Percentiles rank a stretch among this genome's conserved stretches.
Conservation (phyloP, 495 filamentous ascomycete genomes). For the Choiromyces venosus region DNA sequence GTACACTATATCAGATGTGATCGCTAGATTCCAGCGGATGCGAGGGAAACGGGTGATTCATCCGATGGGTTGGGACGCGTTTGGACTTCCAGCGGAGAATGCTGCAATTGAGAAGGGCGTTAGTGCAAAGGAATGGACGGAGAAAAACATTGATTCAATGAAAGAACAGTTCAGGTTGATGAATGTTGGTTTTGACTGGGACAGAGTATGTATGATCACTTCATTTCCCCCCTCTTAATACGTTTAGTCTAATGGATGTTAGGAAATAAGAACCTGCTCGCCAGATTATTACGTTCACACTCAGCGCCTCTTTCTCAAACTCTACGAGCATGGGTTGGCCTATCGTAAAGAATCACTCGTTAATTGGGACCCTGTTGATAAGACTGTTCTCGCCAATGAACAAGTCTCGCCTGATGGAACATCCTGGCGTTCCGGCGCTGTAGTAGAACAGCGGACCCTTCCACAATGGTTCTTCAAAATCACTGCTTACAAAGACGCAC, state of each 20-base stretch:
- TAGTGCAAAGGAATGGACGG: constrained; percentile 73
- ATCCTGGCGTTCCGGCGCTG: constrained; percentile 83
- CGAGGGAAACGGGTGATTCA: constrained; percentile 70
- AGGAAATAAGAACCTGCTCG: constrained; percentile 80
- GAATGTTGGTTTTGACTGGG: constrained; percentile 77
- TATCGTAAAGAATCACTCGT: constrained; percentile 75
- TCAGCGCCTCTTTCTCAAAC: constrained; percentile 71
- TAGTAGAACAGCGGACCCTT: constrained; percentile 70
- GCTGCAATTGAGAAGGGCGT: constrained; percentile 83
- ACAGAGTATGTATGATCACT: constrained; percentile 54
- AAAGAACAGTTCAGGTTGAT: constrained; percentile 71
- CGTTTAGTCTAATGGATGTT: constrained; percentile 6
- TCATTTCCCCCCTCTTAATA: constrained; percentile 10
- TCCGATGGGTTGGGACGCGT: constrained; percentile 92
- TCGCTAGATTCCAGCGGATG: constrained; percentile 71
- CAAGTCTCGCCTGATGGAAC: constrained; percentile 77
- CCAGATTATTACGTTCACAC: constrained; percentile 85
- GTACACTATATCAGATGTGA: constrained; percentile 83
- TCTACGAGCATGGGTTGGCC: constrained; percentile 65
- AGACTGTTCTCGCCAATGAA: constrained; percentile 85
- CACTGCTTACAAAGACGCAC: constrained; percentile 66
- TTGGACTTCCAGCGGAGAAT: constrained; percentile 86
- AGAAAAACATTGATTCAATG: constrained; percentile 72
- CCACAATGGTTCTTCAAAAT: constrained; percentile 91
- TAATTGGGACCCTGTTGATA: constrained; percentile 85